phyloP scores from a whole-genome alignment of 352 stramenopile genomes.

The Peronospora belbahrii region DNA sequence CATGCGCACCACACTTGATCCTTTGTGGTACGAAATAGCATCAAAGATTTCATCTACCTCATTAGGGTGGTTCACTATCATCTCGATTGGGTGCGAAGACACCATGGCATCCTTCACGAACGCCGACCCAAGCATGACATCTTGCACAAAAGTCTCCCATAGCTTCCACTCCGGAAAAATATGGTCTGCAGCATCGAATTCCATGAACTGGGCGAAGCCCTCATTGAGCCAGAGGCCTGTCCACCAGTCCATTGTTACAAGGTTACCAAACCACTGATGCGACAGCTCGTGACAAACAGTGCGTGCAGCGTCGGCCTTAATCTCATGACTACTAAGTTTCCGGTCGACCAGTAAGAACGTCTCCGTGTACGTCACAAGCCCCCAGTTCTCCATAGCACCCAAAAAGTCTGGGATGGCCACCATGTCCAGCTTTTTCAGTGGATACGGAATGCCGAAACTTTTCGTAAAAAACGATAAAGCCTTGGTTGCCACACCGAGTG shows the following conservation, averaged over 20 bases:
- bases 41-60: slow-evolving; percentile 99
- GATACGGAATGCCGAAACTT: slow-evolving; percentile 87
- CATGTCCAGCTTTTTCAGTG: slow-evolving; percentile 97
- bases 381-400: slow-evolving; percentile 95
- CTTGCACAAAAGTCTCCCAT: slow-evolving; percentile 93
- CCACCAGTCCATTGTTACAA: slow-evolving; percentile 98
- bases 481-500: slow-evolving; percentile 65
- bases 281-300: slow-evolving; percentile 97
- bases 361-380: slow-evolving; percentile 96
- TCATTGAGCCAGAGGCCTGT: slow-evolving; percentile 97
- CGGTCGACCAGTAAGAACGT: slow-evolving; percentile 85
- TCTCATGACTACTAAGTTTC: slow-evolving; percentile 53
- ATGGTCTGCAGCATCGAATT: slow-evolving; percentile 89
- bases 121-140: slow-evolving; percentile 68
- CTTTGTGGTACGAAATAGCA: slow-evolving; percentile 95
- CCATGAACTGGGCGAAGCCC: slow-evolving; percentile 95
- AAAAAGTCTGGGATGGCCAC: slow-evolving; percentile 95
- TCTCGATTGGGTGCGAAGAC: slow-evolving; percentile 91
- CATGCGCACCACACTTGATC: slow-evolving; percentile 72
- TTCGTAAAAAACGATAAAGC: slow-evolving; percentile 67
- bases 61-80: slow-evolving; percentile 89
- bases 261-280: slow-evolving; percentile 96
- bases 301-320: slow-evolving; percentile 80
- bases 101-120: slow-evolving; percentile 91
- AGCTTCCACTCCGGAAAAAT: slow-evolving; percentile 94